Evolutionary conservation across 2,329 filamentous ascomycete genomes (phyloP).

Genomic region (Penicillium janthinellum): DNA sequence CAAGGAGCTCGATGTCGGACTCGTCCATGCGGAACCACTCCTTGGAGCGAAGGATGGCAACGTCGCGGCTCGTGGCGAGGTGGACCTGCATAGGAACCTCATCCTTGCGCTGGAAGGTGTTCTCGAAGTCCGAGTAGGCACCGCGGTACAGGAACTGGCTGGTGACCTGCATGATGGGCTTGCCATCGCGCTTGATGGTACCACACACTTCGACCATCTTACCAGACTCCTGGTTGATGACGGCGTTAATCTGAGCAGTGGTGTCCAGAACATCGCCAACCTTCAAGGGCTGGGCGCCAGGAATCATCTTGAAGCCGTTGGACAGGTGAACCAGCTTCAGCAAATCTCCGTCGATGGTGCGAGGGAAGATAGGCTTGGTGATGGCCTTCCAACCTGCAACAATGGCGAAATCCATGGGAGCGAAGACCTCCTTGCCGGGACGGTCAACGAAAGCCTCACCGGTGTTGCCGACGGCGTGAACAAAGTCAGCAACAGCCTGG

Average conservation of each 20-base stretch:
- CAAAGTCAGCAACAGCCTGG: slow-evolving; percentile 95
- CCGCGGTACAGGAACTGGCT: slow-evolving; percentile 98
- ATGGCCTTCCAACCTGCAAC: slow-evolving; percentile 99
- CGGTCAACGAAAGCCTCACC: slow-evolving; percentile 96
- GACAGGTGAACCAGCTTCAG: slow-evolving; percentile 95
- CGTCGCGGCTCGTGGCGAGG: slow-evolving; percentile 82
- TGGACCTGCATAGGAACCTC: slow-evolving; percentile 95
- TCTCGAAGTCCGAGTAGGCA: slow-evolving; percentile 88
- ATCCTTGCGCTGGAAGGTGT: slow-evolving; percentile 96
- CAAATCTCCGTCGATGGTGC: slow-evolving; percentile 91
- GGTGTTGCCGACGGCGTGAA: slow-evolving; percentile 97
- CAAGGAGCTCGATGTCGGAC: slow-evolving; percentile 80
- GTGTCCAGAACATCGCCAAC: slow-evolving; percentile 92
- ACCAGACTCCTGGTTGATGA: slow-evolving; percentile 96
- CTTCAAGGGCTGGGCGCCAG: slow-evolving; percentile 90
- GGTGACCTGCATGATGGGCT: slow-evolving; percentile 95
- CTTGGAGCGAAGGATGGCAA: slow-evolving; percentile 92
- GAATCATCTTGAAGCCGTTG: slow-evolving; percentile 97
- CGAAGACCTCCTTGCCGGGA: slow-evolving; percentile 88
- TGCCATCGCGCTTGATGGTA: slow-evolving; percentile 80
- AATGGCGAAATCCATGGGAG: slow-evolving; percentile 98
- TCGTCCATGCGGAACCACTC: slow-evolving; percentile 95
- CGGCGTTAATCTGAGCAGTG: slow-evolving; percentile 92
- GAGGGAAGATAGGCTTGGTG: slow-evolving; percentile 98
- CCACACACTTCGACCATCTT: slow-evolving; percentile 99